Percentiles rank a stretch among this genome's conserved stretches.
Conservation (phyloP, 768 basidiomycete species). For the Holtermanniella nyarrowii region DNA sequence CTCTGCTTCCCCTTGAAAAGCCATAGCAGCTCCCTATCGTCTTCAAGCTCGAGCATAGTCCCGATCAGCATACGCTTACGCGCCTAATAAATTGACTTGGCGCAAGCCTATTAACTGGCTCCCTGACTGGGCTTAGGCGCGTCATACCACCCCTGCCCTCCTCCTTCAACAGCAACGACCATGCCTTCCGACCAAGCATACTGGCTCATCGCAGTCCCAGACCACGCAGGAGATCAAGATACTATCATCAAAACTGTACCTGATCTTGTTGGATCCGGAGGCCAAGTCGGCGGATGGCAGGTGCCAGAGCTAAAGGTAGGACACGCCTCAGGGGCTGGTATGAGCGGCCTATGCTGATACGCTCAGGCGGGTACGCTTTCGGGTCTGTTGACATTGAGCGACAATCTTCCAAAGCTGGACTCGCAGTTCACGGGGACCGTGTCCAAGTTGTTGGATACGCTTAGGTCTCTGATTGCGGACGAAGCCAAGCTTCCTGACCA, state of each 20-base stretch:
- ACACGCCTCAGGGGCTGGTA: not conserved
- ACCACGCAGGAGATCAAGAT: conserved; percentile 68
- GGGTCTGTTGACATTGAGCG: conserved; percentile 73
- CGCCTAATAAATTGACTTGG: too few species aligned
- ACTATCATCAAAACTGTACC: conserved; percentile 57
- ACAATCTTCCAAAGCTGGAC: conserved; percentile 87
- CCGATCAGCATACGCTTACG: too few species aligned
- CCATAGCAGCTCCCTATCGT: too few species aligned
- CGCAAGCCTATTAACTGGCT: too few species aligned
- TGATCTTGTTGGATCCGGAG: conserved; percentile 47
- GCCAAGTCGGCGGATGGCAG: conserved; percentile 54
- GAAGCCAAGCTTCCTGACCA: conserved; percentile 46
- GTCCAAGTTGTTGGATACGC: conserved; percentile 86
- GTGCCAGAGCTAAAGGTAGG: conserved; percentile 85
- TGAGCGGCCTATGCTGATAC: conserved; percentile 1
- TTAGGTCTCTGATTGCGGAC: conserved; percentile 81
- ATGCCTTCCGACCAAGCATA: conserved; percentile 97
- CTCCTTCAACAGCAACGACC: too few species aligned
- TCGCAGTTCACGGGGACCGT: conserved; percentile 72
- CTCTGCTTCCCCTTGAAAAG: too few species aligned
- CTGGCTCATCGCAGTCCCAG: conserved; percentile 80
- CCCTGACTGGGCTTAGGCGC: too few species aligned
- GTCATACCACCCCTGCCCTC: too few species aligned
- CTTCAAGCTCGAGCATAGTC: too few species aligned
- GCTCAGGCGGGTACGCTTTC: conserved; percentile 86